A percentile compares a stretch with the other conserved stretches of the same genome.
Evolutionary conservation across 768 basidiomycete species (phyloP).

Genomic region (Tulasnella sp.): DNA sequence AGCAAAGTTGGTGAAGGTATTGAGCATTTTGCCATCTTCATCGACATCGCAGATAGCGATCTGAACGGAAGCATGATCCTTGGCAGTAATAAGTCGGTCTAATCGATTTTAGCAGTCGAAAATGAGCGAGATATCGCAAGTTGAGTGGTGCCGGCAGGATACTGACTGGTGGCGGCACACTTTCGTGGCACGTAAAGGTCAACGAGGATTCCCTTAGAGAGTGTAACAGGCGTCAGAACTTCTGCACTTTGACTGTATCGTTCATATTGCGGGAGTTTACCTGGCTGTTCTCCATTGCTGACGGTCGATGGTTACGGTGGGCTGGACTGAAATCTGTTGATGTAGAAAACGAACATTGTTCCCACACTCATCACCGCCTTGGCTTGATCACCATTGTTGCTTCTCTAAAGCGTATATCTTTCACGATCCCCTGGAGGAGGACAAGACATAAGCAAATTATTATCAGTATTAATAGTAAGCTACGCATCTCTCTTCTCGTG

Average conservation of each 20-base stretch:
- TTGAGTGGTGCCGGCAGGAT: not conserved
- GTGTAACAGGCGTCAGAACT: not conserved
- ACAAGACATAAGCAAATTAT: no score
- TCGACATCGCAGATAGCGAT: conserved; percentile 94
- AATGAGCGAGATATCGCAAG: not conserved
- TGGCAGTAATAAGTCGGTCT: conserved; percentile 98
- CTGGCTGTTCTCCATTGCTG: conserved; percentile 83
- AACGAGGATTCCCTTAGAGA: conserved; percentile 82
- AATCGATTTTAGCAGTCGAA: conserved; percentile 10
- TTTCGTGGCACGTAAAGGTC: conserved; percentile 99
- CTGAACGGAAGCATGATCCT: conserved; percentile 98
- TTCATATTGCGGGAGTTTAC: conserved; percentile 39
- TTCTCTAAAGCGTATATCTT: no score
- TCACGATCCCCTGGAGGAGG: no score
- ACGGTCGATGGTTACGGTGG: not conserved
- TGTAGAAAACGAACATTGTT: conserved; percentile 6
- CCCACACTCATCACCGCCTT: not conserved
- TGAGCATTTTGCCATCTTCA: conserved; percentile 68
- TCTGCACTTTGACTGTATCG: not conserved
- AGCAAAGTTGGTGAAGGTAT: conserved; percentile 83
- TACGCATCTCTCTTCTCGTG: no score
- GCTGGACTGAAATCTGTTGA: conserved; percentile 7
- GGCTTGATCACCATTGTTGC: no score
- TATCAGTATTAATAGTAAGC: no score
- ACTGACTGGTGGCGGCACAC: conserved; percentile 87